Evolutionary conservation across 2,329 filamentous ascomycete genomes (phyloP).

Genomic region (Penicillium sp.): DNA sequence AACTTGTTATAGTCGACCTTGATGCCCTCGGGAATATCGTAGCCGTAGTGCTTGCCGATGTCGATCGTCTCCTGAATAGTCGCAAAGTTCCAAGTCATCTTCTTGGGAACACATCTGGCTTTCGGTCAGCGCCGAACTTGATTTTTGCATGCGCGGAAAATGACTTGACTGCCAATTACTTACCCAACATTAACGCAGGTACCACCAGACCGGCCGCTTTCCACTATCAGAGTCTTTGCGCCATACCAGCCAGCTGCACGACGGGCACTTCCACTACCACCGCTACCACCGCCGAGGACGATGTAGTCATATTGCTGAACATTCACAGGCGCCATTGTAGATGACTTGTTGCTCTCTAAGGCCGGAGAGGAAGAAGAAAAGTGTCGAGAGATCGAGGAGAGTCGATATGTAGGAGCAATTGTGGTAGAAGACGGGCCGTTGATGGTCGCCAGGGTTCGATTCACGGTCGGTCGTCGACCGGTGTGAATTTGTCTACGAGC

Average conservation of each 20-base stretch:
- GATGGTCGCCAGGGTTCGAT: slow-evolving; percentile 28
- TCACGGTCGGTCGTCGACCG: slow-evolving; percentile 15
- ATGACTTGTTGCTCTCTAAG: slow-evolving; percentile 16
- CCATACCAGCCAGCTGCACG: slow-evolving; percentile 54
- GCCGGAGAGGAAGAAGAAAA: slow-evolving; percentile 31
- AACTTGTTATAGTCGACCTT: slow-evolving; percentile 48
- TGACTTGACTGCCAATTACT: slow-evolving; percentile 14
- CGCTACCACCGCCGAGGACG: slow-evolving; percentile 55
- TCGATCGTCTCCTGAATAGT: slow-evolving; percentile 50
- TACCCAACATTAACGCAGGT: slow-evolving; percentile 57
- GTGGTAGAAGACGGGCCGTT: slow-evolving; percentile 15
- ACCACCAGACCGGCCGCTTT: slow-evolving; percentile 49
- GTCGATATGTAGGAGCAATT: slow-evolving; percentile 29
- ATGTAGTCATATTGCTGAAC: slow-evolving; percentile 55
- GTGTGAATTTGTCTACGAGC: slow-evolving; percentile 9
- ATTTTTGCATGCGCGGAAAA: not conserved
- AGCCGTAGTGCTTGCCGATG: slow-evolving; percentile 49
- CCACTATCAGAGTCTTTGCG: slow-evolving; percentile 51
- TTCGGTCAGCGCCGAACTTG: not conserved
- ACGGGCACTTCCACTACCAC: slow-evolving; percentile 51
- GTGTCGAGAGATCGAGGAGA: slow-evolving; percentile 42
- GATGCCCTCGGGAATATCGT: slow-evolving; percentile 44
- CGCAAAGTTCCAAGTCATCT: slow-evolving; percentile 54
- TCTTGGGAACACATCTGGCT: slow-evolving; percentile 52
- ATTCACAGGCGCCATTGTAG: slow-evolving; percentile 47